Evolutionary conservation across 2,329 filamentous ascomycete genomes (phyloP), one percentile per base, ranked within the genome.

Genomic region (Chaetomiaceae sp.): DNA sequence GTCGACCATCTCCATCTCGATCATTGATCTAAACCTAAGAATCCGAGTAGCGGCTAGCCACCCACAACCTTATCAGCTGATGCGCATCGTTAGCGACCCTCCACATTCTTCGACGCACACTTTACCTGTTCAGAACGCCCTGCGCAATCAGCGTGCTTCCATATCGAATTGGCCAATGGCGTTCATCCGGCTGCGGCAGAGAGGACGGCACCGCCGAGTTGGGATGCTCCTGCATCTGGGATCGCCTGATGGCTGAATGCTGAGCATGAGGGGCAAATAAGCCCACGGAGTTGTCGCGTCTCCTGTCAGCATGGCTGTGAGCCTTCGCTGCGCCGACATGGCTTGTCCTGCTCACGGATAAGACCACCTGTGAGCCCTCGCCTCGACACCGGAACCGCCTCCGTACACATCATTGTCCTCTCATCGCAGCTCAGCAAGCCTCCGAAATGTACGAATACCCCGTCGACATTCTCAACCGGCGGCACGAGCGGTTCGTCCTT

Each of bases 401-500:
- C 9, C 8, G 4, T 31, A 3, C 27, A 3, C 27, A 22, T 11
- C n/a, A 7, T 17, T 25, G n/a, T 31, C 40, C 25, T 31, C 27
- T 11, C 27, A 6, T 9, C 27, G 4, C 9, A 31, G 14, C 15
- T 27, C 33, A 3, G 14, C 2, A 37, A 27, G 1, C 4, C 7
- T 12, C 15, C 20, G 3, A 15, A n/a, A 57, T 51, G 5, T 31
- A 6, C 27, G 14, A 31, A 48, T 53, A 53, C 27, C 51, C 51
- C 5, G 43, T 56, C 37, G 46, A 59, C 37, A 47, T 59, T 38
- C 37, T 59, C 27, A 55, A 51, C 11, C 51, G 33, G n/a, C 54
- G 51, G 1, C 57, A 52, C 11, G 44, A 54, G n/a, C 25, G 33
- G 12, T 65, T 65, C 48, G 51, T 57, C 12, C 59, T 65, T 15